Evolutionary conservation across 441 rosid genomes (phyloP).

Genomic region (Flueggea neowawraea): DNA sequence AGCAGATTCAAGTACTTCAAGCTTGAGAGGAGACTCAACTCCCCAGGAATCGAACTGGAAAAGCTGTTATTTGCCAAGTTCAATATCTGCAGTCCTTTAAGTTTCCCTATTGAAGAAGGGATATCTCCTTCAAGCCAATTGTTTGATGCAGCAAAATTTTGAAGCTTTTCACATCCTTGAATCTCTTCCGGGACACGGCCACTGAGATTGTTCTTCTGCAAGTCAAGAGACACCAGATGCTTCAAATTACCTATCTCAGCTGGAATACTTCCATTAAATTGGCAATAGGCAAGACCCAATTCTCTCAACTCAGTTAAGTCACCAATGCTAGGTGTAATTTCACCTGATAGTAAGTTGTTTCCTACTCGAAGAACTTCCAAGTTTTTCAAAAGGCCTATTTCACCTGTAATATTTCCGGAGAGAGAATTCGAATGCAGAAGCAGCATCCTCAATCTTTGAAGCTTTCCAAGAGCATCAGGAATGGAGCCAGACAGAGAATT

Average conservation of each 20-base stretch:
- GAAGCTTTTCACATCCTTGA: conserved; percentile 44
- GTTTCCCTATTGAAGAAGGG: conserved; percentile 52
- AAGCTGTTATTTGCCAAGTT: conserved; percentile 80
- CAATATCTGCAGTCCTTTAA: conserved; percentile 46
- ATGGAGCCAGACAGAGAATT: conserved; percentile 60
- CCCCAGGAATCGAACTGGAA: conserved; percentile 57
- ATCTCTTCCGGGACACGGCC: conserved; percentile 68
- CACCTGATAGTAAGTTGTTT: conserved; percentile 55
- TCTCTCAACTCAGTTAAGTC: conserved; percentile 58
- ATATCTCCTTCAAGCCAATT: conserved; percentile 72
- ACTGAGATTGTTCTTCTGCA: conserved; percentile 55
- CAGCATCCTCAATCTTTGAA: conserved; percentile 55
- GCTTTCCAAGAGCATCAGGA: conserved; percentile 66
- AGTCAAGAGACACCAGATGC: conserved; percentile 38
- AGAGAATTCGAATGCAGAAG: conserved; percentile 65
- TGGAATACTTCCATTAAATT: conserved; percentile 78
- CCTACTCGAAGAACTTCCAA: conserved; percentile 72
- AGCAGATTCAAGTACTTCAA: conserved; percentile 58
- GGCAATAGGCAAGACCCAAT: conserved; percentile 65
- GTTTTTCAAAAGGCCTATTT: conserved; percentile 54
- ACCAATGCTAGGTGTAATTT: conserved; percentile 49
- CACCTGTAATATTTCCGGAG: conserved; percentile 63
- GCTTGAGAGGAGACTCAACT: conserved; percentile 50
- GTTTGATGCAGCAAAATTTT: conserved; percentile 47
- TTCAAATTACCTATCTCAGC: conserved; percentile 61